A percentile compares a stretch with the other conserved stretches of the same genome.
Evolutionary conservation across 768 basidiomycete genomes (phyloP).

Genomic region (Termitomyces sp.): DNA sequence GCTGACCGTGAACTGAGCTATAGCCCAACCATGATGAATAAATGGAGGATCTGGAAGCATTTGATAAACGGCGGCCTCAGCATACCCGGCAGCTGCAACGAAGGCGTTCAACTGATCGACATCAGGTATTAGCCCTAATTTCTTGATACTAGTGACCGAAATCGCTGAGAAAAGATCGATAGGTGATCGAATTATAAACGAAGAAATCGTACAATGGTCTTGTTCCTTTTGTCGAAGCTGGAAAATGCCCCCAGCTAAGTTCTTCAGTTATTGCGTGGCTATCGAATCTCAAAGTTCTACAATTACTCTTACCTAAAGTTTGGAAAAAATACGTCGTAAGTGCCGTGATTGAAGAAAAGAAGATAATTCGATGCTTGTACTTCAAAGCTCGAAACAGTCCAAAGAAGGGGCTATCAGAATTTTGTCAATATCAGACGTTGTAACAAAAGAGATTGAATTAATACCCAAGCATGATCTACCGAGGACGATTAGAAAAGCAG

Average conservation of each 20-base stretch:
- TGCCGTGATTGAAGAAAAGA: constrained; percentile 46
- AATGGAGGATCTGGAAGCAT: constrained; percentile 54
- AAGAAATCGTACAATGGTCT: constrained; percentile 14
- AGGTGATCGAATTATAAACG: not conserved
- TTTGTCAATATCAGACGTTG: constrained; percentile 1
- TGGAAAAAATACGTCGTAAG: constrained; percentile 43
- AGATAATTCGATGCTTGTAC: constrained; percentile 50
- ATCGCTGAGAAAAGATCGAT: constrained; percentile 20
- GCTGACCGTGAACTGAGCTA: constrained; percentile 44
- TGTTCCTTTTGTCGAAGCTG: constrained; percentile 26
- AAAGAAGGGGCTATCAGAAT: constrained; percentile 31
- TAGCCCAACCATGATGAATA: constrained; percentile 44
- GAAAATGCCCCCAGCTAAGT: constrained; percentile 35
- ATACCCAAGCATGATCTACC: constrained; percentile 41
- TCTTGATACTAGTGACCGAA: constrained; percentile 33
- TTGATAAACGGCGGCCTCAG: constrained; percentile 39
- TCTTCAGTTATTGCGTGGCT: constrained; percentile 1
- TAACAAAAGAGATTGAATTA: constrained; percentile 2
- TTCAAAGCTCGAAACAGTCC: constrained; percentile 38
- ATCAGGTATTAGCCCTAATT: constrained; percentile 39
- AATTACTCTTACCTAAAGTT: constrained; percentile 44
- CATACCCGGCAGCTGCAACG: constrained; percentile 54
- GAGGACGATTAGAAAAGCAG: not conserved
- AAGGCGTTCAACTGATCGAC: constrained; percentile 44
- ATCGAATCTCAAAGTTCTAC: constrained; percentile 15